Base-by-base conservation (phyloP, 108 stramenopile species). In the Aurantiochytrium sp. region DNA sequence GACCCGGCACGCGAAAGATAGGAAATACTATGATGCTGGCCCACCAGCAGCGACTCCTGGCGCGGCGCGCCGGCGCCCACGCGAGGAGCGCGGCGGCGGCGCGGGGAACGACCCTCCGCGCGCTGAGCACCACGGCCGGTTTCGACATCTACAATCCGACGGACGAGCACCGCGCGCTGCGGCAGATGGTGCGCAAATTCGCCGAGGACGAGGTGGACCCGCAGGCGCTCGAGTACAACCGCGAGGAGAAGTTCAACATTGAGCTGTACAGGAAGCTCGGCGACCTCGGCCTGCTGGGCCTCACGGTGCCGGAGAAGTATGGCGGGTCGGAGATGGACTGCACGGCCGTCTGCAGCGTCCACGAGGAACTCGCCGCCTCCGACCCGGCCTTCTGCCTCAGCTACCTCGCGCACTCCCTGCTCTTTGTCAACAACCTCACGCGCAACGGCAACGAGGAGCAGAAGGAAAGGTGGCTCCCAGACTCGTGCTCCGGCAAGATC, bases 301-400 rank as follows among this genome's bases (percentile, higher is more conserved):
- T 99, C 87, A 98, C 98, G 4, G 97, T 95, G 4, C 88, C 91
- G 1, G 95, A 96, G 85, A 92, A 97, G 73, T 97, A 96, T 87
- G 97, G 97, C 24, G 99, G 99, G 4, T 91, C 94, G 4, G 97
- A 97, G 4, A 93, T 94, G 92, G 94, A 94, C 59, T 97, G 98
- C n/a, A 92, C 95, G 10, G 96, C 97, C 4, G 96, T 95, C 12
- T 91, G 89, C 4, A 91, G 97, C 34, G 96, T 94, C 2, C 87
- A 91, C 89, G 92, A 93, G 42, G 93, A 94, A 86, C 87, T 99
- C 34, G 92, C 94, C 30, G 98, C 98, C 86, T 91, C 95, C 34
- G 99, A 99, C 91, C 99, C 99, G 2, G 97, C 97, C 34, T 96
- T 98, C 68, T 98, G 98, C 92, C 88, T 99, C 85, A 94, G 95